Percentiles rank a stretch among this genome's conserved stretches.
Conservation (phyloP, 106 monocot genomes). For the Dioscorea zingiberensis region DNA sequence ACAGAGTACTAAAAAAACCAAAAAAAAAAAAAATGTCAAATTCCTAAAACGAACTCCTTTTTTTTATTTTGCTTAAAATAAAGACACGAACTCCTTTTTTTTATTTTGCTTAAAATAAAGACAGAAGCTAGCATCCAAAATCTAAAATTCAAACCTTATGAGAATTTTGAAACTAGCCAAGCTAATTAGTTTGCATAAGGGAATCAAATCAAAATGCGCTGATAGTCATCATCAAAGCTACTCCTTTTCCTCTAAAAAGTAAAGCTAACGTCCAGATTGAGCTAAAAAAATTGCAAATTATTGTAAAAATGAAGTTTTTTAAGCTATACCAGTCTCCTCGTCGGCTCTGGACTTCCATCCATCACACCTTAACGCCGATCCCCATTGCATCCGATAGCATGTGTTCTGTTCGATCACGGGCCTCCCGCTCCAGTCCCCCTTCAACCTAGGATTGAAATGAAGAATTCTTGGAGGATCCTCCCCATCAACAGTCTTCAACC, state of each 20-base stretch:
- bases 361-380: constrained; percentile 34
- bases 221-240: too few species aligned
- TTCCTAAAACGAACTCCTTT: too few species aligned
- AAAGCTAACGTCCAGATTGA: too few species aligned
- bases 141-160: background rate
- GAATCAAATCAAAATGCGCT: too few species aligned
- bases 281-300: too few species aligned
- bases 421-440: constrained; percentile 61
- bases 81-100: too few species aligned
- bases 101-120: background rate
- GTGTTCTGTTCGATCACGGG: constrained; percentile 63
- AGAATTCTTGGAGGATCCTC: constrained; percentile 57
- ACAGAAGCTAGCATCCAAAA: background rate
- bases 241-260: too few species aligned
- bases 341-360: constrained; percentile 43
- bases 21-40: too few species aligned
- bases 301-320: too few species aligned
- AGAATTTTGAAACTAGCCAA: background rate
- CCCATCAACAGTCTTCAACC: constrained; percentile 50
- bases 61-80: too few species aligned
- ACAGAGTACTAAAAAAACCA: too few species aligned
- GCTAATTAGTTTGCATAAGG: too few species aligned
- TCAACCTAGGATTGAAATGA: constrained; percentile 57
- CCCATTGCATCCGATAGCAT: constrained; percentile 69
- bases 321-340: constrained; percentile 45